Conservation (phyloP, 805 yeast species). For the Schwanniomyces occidentalis region DNA sequence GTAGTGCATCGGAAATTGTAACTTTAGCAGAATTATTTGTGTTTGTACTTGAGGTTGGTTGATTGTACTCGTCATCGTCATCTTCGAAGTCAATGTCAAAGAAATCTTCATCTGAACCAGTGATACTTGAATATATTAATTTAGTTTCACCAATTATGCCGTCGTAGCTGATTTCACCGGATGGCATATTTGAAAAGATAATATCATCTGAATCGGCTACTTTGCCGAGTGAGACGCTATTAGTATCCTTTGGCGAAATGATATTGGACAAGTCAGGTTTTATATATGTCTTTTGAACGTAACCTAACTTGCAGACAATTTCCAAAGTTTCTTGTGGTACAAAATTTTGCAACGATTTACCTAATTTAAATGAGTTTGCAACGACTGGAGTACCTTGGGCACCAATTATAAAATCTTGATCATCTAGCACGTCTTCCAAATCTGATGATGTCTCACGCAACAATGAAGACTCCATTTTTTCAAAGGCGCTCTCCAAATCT, state of each 20-base stretch:
- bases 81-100: constrained; percentile 96
- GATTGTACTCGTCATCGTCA: constrained; percentile 61
- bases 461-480: constrained; percentile 75
- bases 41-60: constrained; percentile 2
- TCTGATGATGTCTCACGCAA: constrained; percentile 72
- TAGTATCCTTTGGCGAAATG: constrained; percentile 29
- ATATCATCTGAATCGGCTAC: constrained; percentile 45
- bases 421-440: constrained; percentile 50
- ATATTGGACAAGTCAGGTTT: constrained; percentile 40
- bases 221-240: constrained; percentile 22
- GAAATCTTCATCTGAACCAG: constrained; percentile 94
- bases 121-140: constrained; percentile 69
- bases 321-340: constrained; percentile 72
- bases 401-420: constrained; percentile 41
- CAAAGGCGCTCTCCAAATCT: constrained; percentile 79
- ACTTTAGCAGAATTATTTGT: background rate
- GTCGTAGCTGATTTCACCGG: constrained; percentile 86
- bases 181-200: constrained; percentile 61
- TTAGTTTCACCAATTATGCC: constrained; percentile 85
- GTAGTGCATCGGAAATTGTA: constrained; percentile 4
- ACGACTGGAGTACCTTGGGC: constrained; percentile 58
- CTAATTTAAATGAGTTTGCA: constrained; percentile 79
- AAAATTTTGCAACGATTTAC: constrained; percentile 81
- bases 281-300: constrained; percentile 36
- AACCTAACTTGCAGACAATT: constrained; percentile 42